Evolutionary conservation across 1,139 yeast genomes (phyloP).

Genomic region (Blastobotrys illinoisensis): DNA sequence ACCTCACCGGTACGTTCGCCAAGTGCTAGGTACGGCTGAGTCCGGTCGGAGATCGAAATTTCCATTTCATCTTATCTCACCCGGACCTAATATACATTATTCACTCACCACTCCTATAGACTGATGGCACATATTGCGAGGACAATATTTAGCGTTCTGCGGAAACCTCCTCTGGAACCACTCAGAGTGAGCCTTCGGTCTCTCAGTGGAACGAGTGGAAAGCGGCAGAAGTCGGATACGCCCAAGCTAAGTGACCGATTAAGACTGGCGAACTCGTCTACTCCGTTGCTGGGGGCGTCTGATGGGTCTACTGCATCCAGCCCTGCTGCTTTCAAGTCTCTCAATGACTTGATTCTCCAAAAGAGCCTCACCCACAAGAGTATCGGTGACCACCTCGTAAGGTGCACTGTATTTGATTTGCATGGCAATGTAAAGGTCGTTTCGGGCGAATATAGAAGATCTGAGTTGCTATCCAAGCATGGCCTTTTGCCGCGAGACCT

Average conservation of each 20-base stretch:
- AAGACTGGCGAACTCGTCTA: background rate
- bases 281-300: background rate
- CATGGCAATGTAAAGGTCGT: conserved; percentile 70
- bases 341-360: conserved; percentile 31
- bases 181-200: background rate
- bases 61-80: background rate
- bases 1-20: too few relatives aligned
- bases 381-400: conserved; percentile 33
- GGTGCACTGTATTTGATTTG: conserved; percentile 75
- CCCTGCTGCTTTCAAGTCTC: background rate
- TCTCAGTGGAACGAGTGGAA: background rate
- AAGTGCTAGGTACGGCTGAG: background rate
- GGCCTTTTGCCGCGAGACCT: conserved; percentile 77
- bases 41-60: background rate
- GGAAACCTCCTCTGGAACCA: background rate
- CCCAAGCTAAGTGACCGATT: background rate
- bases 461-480: conserved; percentile 67
- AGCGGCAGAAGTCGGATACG: background rate
- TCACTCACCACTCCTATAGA: background rate
- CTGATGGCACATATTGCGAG: background rate
- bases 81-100: background rate
- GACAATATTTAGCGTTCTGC: background rate
- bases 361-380: conserved; percentile 29
- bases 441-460: conserved; percentile 71
- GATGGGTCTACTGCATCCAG: background rate